Conservation (phyloP, 805 yeast genomes). For the Metschnikowia continentalis region DNA sequence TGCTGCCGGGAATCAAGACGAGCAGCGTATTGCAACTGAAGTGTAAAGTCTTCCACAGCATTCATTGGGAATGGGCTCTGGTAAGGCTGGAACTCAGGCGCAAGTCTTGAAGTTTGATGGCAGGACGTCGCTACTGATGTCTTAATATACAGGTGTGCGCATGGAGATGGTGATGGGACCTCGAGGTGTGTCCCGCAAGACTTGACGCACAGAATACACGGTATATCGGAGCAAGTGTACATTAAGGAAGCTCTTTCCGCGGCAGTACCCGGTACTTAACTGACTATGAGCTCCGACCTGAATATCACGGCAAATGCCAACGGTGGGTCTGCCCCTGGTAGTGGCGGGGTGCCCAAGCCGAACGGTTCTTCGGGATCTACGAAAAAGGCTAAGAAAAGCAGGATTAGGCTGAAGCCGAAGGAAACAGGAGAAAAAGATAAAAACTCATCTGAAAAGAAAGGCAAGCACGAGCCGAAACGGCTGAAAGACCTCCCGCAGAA, state of each 20-base stretch:
- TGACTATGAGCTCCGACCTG: neutral
- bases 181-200: neutral
- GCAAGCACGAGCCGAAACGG: neutral
- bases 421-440: neutral
- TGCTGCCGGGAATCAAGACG: constrained; percentile 20
- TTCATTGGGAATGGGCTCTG: constrained; percentile 15
- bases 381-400: constrained; percentile 1
- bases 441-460: neutral
- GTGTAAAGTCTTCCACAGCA: constrained; percentile 18
- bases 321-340: neutral
- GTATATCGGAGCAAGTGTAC: neutral
- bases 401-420: neutral
- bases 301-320: neutral
- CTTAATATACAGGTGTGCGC: constrained; percentile 4
- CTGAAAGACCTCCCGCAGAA: neutral
- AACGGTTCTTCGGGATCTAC: neutral
- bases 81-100: neutral
- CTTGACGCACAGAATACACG: neutral
- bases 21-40: constrained; percentile 30
- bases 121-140: neutral
- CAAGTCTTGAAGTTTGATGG: neutral
- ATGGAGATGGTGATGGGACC: neutral
- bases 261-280: neutral
- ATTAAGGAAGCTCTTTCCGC: neutral
- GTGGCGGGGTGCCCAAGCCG: neutral